phyloP scores from a whole-genome alignment of 495 filamentous ascomycete species.

The Astrothelium subdiscretum region DNA sequence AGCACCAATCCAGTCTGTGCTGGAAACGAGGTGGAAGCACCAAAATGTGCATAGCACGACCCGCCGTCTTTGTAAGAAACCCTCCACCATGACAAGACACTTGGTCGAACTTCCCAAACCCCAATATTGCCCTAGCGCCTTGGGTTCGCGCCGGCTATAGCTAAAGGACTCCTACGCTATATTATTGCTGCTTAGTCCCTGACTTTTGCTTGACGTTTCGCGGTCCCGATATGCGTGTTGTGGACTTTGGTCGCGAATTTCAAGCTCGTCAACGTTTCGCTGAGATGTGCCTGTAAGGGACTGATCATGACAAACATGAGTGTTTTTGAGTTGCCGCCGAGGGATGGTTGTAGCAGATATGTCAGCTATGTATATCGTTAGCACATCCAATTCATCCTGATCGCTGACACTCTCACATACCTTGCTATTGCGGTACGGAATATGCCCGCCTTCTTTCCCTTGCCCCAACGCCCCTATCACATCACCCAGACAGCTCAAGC shows the following conservation, averaged over 20 bases:
- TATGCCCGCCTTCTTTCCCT: constrained; percentile 72
- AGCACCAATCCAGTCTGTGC: too few species aligned
- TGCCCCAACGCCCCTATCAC: constrained; percentile 85
- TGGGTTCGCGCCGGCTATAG: neutral
- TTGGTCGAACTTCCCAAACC: too few species aligned
- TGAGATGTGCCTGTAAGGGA: constrained; percentile 80
- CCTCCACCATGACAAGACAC: neutral
- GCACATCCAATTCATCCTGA: constrained; percentile 8
- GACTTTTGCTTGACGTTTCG: constrained; percentile 61
- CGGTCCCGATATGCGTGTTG: constrained; percentile 82
- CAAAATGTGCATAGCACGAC: neutral
- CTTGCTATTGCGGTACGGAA: constrained; percentile 95
- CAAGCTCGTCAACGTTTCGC: constrained; percentile 87
- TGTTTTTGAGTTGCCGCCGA: constrained; percentile 92
- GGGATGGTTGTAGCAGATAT: constrained; percentile 86
- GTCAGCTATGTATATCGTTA: constrained; percentile 51
- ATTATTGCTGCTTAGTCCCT: constrained; percentile 27
- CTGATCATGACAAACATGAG: constrained; percentile 99
- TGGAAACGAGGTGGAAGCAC: neutral
- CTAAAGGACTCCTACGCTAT: neutral
- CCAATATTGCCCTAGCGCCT: neutral
- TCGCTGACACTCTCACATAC: constrained; percentile 31
- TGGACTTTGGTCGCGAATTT: constrained; percentile 93
- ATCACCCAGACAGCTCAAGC: constrained; percentile 82
- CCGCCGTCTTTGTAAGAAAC: neutral